Conservation (phyloP, 345 rosid genomes). For the Brassica rapa region DNA sequence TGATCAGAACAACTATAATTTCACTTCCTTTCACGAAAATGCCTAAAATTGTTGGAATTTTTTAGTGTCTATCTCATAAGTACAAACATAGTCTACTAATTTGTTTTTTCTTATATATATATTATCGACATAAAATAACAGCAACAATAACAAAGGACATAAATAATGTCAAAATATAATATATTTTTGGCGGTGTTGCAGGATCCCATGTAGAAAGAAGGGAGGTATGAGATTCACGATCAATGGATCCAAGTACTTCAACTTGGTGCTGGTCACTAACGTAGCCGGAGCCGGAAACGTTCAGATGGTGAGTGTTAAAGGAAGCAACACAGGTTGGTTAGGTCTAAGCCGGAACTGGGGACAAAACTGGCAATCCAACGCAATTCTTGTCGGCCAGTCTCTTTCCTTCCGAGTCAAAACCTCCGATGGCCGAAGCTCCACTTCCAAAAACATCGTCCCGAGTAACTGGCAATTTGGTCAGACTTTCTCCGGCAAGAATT, state of each 20-base stretch:
- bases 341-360: constrained; percentile 66
- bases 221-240: constrained; percentile 70
- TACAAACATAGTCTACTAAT: neutral
- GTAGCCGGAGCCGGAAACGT: constrained; percentile 70
- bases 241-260: constrained; percentile 63
- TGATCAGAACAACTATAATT: neutral
- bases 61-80: neutral
- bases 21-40: neutral
- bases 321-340: constrained; percentile 55
- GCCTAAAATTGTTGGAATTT: neutral
- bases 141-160: neutral
- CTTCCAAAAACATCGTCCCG: constrained; percentile 67
- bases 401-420: constrained; percentile 60
- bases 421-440: constrained; percentile 61
- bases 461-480: constrained; percentile 71
- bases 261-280: constrained; percentile 63
- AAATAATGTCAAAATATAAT: neutral
- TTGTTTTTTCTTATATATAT: neutral
- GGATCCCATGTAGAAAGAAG: constrained; percentile 64
- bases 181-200: constrained; percentile 27
- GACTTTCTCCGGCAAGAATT: constrained; percentile 69
- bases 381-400: constrained; percentile 53
- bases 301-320: constrained; percentile 52
- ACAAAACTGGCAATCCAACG: constrained; percentile 68
- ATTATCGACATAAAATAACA: too few species aligned